Evolutionary conservation across 2,329 filamentous ascomycete genomes (phyloP).

Genomic region (Fusarium sp.): DNA sequence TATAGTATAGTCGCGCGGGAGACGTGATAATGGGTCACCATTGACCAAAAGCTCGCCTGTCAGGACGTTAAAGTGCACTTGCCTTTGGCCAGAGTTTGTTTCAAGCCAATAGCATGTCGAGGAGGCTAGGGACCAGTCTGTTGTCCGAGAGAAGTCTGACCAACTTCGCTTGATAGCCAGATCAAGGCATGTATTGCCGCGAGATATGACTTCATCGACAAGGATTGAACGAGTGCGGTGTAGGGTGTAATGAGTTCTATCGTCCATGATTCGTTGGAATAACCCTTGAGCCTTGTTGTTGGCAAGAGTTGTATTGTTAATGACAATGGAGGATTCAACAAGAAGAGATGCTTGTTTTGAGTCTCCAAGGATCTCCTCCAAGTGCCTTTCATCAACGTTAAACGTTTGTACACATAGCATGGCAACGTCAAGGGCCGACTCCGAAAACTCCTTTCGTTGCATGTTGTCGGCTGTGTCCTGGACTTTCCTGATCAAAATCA

Average conservation of each 20-base stretch:
- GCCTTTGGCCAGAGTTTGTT: neutral
- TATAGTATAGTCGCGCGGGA: conserved; percentile 15
- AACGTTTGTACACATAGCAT: conserved; percentile 37
- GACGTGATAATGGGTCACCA: conserved; percentile 23
- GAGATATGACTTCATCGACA: rapidly evolving
- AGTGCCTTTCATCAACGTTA: conserved; percentile 10
- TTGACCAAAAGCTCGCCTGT: conserved; percentile 32
- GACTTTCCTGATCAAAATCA: conserved; percentile 1
- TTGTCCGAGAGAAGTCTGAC: conserved; percentile 13
- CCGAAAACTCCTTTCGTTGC: conserved; percentile 23
- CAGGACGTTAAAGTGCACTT: conserved; percentile 28
- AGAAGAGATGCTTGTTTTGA: conserved; percentile 28
- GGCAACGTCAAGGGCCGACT: conserved; percentile 13
- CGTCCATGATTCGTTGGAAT: conserved; percentile 8
- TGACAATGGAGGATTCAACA: conserved; percentile 25
- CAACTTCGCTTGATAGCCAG: conserved; percentile 37
- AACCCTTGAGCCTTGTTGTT: neutral
- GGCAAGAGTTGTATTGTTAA: conserved; percentile 14
- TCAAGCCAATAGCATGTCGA: conserved; percentile 33
- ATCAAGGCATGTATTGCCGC: conserved; percentile 17
- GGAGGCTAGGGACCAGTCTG: conserved; percentile 5
- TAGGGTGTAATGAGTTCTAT: conserved; percentile 28
- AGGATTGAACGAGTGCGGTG: conserved; percentile 15
- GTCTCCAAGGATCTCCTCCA: conserved; percentile 7
- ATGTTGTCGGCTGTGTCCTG: conserved; percentile 4